These are phyloP conservation scores for Beauveria sp. DNA, from an alignment of 2,329 filamentous ascomycete species.

Conservation along the genomic window DNA sequence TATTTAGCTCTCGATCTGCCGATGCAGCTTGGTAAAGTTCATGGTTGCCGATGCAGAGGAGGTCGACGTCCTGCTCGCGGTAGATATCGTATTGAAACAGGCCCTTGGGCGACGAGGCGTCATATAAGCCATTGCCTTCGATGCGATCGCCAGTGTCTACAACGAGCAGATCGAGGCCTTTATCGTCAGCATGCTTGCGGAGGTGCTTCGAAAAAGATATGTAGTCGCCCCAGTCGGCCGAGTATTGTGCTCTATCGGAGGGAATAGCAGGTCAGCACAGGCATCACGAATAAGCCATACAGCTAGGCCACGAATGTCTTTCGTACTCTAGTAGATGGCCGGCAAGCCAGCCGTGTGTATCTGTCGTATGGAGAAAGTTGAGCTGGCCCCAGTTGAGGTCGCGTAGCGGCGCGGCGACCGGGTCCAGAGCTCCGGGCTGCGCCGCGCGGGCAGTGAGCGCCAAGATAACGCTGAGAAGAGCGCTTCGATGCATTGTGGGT, in stretches of 20 bases:
- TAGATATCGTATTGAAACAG: conserved; percentile 84
- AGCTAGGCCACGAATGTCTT: not conserved
- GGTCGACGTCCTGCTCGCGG: conserved; percentile 71
- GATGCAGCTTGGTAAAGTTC: conserved; percentile 82
- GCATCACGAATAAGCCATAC: not conserved
- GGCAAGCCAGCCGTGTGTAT: conserved; percentile 92
- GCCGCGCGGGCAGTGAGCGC: conserved; percentile 37
- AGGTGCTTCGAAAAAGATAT: conserved; percentile 85
- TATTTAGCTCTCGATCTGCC: conserved; percentile 67
- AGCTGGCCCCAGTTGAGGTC: conserved; percentile 86
- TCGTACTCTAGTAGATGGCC: conserved; percentile 83
- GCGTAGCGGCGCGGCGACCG: conserved; percentile 73
- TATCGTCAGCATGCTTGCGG: conserved; percentile 66
- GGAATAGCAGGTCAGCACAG: not conserved
- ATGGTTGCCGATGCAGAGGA: conserved; percentile 86
- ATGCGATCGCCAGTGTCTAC: conserved; percentile 90
- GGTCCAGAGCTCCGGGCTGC: conserved; percentile 74
- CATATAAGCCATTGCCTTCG: conserved; percentile 92
- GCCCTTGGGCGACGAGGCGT: conserved; percentile 80
- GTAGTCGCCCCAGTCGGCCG: conserved; percentile 97
- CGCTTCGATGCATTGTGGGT: not conserved
- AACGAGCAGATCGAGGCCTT: conserved; percentile 80
- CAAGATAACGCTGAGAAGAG: conserved; percentile 20
- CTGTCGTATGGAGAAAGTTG: conserved; percentile 95
- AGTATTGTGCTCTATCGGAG: conserved; percentile 66